These are phyloP conservation scores for Fraxinus paxiana DNA, from an alignment of 305 asterid species.

Conservation along the genomic window DNA sequence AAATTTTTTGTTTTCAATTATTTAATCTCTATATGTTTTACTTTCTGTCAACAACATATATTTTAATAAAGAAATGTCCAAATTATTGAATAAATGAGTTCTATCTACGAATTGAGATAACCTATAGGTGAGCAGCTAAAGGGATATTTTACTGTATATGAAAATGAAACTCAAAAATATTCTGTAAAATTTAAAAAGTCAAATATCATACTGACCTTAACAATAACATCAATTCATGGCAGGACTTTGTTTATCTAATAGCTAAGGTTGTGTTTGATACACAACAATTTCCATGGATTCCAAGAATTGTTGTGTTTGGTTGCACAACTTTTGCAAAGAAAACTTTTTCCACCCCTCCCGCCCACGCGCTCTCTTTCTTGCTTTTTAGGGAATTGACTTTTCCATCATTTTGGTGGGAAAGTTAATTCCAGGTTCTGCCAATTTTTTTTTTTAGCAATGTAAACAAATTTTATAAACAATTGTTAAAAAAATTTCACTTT, in stretches of 20 bases:
- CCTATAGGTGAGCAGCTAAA: neutral
- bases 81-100: neutral
- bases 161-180: neutral
- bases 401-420: too few relatives aligned
- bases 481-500: too few relatives aligned
- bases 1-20: neutral
- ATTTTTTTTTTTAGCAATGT: too few relatives aligned
- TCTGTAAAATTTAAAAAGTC: neutral
- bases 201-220: neutral
- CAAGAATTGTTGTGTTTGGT: too few relatives aligned
- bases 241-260: neutral
- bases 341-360: too few relatives aligned
- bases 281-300: too few relatives aligned
- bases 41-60: neutral
- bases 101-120: neutral
- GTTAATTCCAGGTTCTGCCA: too few relatives aligned
- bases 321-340: too few relatives aligned
- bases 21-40: neutral
- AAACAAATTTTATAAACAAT: too few relatives aligned
- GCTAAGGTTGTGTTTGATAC: too few relatives aligned
- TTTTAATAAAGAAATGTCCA: neutral
- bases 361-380: too few relatives aligned
- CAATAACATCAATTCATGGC: neutral
- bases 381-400: too few relatives aligned
- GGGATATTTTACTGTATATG: neutral